Base-by-base conservation (phyloP, 2,329 filamentous ascomycete species). In the Biscogniauxia marginata region DNA sequence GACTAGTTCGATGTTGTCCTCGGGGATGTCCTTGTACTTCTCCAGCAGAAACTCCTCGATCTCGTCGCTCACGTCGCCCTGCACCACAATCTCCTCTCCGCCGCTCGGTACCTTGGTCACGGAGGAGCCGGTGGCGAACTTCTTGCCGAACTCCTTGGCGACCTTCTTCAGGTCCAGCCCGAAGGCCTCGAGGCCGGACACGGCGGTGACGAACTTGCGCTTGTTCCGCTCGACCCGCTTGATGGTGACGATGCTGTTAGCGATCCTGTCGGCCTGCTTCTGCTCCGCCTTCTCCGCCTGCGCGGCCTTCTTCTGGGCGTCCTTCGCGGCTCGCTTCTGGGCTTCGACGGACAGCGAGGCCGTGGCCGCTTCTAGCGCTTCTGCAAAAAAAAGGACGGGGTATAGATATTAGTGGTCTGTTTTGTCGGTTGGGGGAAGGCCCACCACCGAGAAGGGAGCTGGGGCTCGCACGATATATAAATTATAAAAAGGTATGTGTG, bases 191-290 rank as follows among this genome's bases (percentile, higher is more conserved):
- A 99, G 80, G 0, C 95, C 95, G 6, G 85, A 85, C n/a, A 99
- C 87, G 16, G 93, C 88, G 0, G 95, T 99, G 53, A 99, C 93
- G 72, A 87, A 96, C 79, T 99, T 99, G 70, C 95, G 86, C 83
- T 99, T 99, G 77, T 96, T 98, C 61, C 95, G 87, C 81, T 98
- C 95, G 67, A 99, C 95, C 22, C 95, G 90, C 83, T 97, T 97
- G 77, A 99, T 96, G 55, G 85, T 87, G 53, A 99, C 79, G 70
- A 92, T 89, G 63, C 89, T 90, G 58, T 89, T 85, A 39, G 91
- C 91, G 65, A 93, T 89, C 70, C 89, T 87, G 71, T 93, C 91
- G 21, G 87, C 87, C 62, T 93, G 87, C 71, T 92, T 91, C 61
- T 88, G 85, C 75, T 96, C 93, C 19, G 86, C 88, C 22, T 92